Evolutionary conservation across 768 basidiomycete species (phyloP).

Genomic region (Phylloporus arenicola): DNA sequence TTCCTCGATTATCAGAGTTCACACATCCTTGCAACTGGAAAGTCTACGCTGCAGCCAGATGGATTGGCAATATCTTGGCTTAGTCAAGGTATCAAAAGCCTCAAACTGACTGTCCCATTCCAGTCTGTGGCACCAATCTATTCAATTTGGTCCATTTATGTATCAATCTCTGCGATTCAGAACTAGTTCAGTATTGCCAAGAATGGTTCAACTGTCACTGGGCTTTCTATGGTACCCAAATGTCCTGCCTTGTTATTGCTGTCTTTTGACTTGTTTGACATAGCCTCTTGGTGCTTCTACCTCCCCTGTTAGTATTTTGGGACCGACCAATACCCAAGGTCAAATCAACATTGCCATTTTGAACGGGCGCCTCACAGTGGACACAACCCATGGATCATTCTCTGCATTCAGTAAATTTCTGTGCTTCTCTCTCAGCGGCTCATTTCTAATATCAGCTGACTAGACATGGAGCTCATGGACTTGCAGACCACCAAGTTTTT

Average conservation of each 20-base stretch:
- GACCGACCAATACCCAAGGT: conserved; percentile 52
- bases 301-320: conserved; percentile 51
- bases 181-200: conserved; percentile 61
- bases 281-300: conserved; percentile 60
- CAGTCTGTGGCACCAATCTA: conserved; percentile 44
- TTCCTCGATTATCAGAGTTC: conserved; percentile 63
- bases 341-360: conserved; percentile 59
- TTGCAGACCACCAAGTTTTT: conserved; percentile 44
- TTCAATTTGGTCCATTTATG: conserved; percentile 56
- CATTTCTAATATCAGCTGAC: not conserved
- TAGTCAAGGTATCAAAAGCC: conserved; percentile 50
- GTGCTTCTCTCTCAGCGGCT: not conserved
- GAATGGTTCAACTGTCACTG: conserved; percentile 48
- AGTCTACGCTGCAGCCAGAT: conserved; percentile 53
- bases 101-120: conserved; percentile 62
- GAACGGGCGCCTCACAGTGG: conserved; percentile 48
- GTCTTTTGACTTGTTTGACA: conserved; percentile 1
- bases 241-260: not conserved
- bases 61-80: conserved; percentile 62
- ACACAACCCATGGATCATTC: conserved; percentile 45
- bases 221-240: conserved; percentile 48
- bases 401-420: conserved; percentile 50
- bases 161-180: conserved; percentile 54
- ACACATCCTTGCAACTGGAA: conserved; percentile 54
- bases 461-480: conserved; percentile 56